Base-by-base conservation (phyloP, 2,329 filamentous ascomycete genomes). In the Colletotrichum aenigma region DNA sequence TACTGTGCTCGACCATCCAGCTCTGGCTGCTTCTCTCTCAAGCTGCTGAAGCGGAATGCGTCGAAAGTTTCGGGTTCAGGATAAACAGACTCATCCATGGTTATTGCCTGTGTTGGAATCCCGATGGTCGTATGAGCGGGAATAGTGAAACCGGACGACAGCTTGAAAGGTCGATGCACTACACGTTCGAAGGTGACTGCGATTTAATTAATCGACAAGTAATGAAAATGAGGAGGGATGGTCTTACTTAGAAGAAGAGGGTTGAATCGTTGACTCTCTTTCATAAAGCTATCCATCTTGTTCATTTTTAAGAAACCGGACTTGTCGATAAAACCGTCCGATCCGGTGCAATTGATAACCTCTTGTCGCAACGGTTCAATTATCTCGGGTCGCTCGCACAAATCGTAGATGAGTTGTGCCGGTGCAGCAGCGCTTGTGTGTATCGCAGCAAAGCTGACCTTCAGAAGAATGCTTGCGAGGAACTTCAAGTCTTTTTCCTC, bases 381-480 rank as follows among this genome's bases (percentile, higher is more conserved):
- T 30, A 56, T 56, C 10, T 38, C 18, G 4, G 48, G 65, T 32
- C 28, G n/a, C n/a, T 67, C 48, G 30, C 77, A 79, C 6, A 83
- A 77, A 74, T 83, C 81, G 61, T 78, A 81, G 6, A 83, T 75
- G 2, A 82, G 71, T 66, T 82, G 78, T 30, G 76, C 78, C 7
- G 76, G 77, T n/a, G 78, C 79, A 13, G 78, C 77, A 30, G 79
- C 78, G 26, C 78, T 81, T 2, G 80, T 82, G 62, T 82, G 81
- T 15, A 82, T 81, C 3, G 81, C 79, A 6, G 81, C 80, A 43
- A 83, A 81, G 62, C 77, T 79, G 21, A 83, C 52, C 7, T 78
- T 79, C 61, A 84, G 78, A 55, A 81, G 65, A 30, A 81, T 81
- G 28, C 72, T 65, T 7, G 80, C 79, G 16, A 83, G 75, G 43